Evolutionary conservation across 1,284 basidiomycete genomes (phyloP).

Genomic region (Tilletiaria anomala): DNA sequence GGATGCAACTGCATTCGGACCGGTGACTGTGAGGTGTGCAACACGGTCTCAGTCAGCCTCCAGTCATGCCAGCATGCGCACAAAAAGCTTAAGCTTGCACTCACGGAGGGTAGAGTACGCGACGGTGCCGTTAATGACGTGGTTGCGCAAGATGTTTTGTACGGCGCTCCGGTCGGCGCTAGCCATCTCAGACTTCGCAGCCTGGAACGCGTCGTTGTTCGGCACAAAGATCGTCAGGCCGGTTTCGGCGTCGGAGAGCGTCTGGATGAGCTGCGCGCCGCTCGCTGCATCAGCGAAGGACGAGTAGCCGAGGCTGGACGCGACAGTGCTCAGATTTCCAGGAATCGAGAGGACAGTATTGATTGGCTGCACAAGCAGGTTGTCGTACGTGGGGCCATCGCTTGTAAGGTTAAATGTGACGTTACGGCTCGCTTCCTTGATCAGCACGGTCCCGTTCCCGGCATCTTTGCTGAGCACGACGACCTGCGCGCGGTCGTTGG

Average conservation of each 20-base stretch:
- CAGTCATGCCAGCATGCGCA: no score
- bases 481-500: conserved; percentile 45
- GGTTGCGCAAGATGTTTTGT: conserved; percentile 9
- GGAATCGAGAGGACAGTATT: conserved; percentile 44
- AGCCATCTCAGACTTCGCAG: conserved; percentile 44
- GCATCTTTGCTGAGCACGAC: conserved; percentile 46
- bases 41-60: no score
- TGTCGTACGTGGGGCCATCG: conserved; percentile 45
- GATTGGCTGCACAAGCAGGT: conserved; percentile 26
- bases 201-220: conserved; percentile 16
- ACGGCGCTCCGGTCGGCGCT: conserved; percentile 49
- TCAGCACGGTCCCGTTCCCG: conserved; percentile 44
- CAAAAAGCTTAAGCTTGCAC: no score
- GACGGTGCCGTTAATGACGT: conserved; percentile 56
- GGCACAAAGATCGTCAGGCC: conserved; percentile 63
- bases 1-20: no score
- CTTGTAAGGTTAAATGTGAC: conserved; percentile 9
- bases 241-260: conserved; percentile 6
- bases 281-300: background rate
- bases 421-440: conserved; percentile 46
- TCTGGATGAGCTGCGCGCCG: background rate
- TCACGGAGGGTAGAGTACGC: conserved; percentile 53
- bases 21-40: background rate
- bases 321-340: conserved; percentile 22
- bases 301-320: background rate